Percentiles rank a stretch among this genome's conserved stretches.
These are phyloP conservation scores for Nicotiana sylvestris DNA, from an alignment of 257 asterid genomes.

Conservation along the genomic window DNA sequence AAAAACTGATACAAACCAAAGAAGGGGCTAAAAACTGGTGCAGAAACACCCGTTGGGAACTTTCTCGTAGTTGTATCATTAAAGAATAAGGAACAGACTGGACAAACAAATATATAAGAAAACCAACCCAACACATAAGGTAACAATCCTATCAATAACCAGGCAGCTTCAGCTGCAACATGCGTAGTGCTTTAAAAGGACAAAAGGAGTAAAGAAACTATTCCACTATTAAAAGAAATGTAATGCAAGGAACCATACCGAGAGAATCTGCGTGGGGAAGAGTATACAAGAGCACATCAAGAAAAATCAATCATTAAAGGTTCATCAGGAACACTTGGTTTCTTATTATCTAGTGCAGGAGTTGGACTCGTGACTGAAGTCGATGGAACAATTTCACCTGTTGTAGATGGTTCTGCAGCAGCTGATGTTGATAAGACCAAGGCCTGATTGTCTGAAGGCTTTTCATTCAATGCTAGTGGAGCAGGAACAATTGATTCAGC, in stretches of 20 bases:
- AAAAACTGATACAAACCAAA: too few relatives aligned
- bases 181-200: not conserved
- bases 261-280: not conserved
- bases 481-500: conserved; percentile 27
- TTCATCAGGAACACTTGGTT: conserved; percentile 38
- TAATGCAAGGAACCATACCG: not conserved
- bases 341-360: conserved; percentile 32
- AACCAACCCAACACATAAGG: not conserved
- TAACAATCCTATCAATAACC: not conserved
- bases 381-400: conserved; percentile 32
- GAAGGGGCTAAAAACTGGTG: too few relatives aligned
- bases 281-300: conserved; percentile 23
- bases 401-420: conserved; percentile 28
- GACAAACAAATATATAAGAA: not conserved
- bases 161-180: conserved; percentile 2
- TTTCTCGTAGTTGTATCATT: not conserved
- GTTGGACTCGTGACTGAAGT: conserved; percentile 16
- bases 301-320: conserved; percentile 70
- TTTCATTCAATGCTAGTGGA: conserved; percentile 19
- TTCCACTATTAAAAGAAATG: not conserved
- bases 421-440: conserved; percentile 25
- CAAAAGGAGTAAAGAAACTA: not conserved
- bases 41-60: too few relatives aligned
- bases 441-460: conserved; percentile 37
- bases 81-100: not conserved